phyloP scores from a whole-genome alignment of 176 grass and related monocot species.

The Oryza australiensis region DNA sequence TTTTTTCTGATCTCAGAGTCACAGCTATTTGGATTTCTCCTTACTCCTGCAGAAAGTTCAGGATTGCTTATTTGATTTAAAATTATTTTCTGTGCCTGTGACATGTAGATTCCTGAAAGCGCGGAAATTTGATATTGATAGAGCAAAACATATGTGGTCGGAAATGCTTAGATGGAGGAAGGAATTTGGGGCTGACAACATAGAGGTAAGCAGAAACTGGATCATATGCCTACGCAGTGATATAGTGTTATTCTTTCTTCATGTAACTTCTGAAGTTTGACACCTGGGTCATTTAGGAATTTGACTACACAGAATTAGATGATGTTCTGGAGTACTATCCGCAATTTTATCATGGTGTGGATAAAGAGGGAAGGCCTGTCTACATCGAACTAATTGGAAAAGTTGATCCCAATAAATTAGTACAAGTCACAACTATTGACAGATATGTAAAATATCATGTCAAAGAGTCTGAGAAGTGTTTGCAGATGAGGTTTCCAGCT shows the following conservation, averaged over 20 bases:
- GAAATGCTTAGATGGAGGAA: slow-evolving; percentile 98
- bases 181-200: slow-evolving; percentile 74
- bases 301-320: slow-evolving; percentile 67
- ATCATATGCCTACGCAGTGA: neutral
- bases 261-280: slow-evolving; percentile 16
- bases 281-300: slow-evolving; percentile 61
- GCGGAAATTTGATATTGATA: slow-evolving; percentile 85
- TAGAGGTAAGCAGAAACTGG: slow-evolving; percentile 52
- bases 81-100: neutral
- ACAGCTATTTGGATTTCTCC: neutral
- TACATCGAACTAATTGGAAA: slow-evolving; percentile 90
- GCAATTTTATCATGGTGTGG: slow-evolving; percentile 96
- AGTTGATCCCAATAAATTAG: slow-evolving; percentile 78
- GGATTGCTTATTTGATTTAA: slow-evolving; percentile 5
- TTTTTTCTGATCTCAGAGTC: neutral
- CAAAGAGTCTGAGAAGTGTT: slow-evolving; percentile 71
- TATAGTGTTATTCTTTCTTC: slow-evolving; percentile 1
- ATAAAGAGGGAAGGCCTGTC: slow-evolving; percentile 92
- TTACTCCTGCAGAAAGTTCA: slow-evolving; percentile 12
- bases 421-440: slow-evolving; percentile 91
- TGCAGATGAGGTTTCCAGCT: slow-evolving; percentile 70
- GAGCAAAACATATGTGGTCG: slow-evolving; percentile 94
- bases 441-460: slow-evolving; percentile 92
- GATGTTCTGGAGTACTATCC: slow-evolving; percentile 88
- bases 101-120: slow-evolving; percentile 86